Base-by-base conservation (phyloP, 352 stramenopile genomes). In the Pythium dissotocum region DNA sequence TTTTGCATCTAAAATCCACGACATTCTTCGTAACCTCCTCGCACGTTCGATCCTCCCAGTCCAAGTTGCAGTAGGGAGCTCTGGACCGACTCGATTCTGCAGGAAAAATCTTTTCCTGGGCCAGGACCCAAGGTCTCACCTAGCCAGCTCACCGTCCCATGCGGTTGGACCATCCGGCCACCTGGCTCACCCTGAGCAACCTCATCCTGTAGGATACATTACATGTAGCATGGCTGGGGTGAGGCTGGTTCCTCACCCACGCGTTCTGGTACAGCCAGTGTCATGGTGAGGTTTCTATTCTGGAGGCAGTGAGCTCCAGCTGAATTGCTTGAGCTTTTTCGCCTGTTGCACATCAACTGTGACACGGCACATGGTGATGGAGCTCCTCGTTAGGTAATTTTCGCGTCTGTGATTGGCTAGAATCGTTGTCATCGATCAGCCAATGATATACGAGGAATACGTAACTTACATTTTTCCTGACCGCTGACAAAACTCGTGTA, bases 401-500 rank as follows among this genome's bases (percentile, higher is more conserved):
- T 8, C 21, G 10, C 14, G 44, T 21, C 44, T 21, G 35, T 54
- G 63, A 70, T 70, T 70, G 63, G 63, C 46, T 70, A 64, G 63
- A 70, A 70, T 70, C 46, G 12, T 59, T 70, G 63, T 61, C 56
- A 70, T 61, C 7, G 44, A 52, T 35, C 56, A 14, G 32, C 63
- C 63, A 70, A 70, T 64, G 56, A 44, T 16, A 26, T 48, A 4
- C 24, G 12, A 33, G 16, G 9, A 33, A 35, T 40, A 24, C 12
- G 63, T 70, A 70, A 70, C 60, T 61, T 70, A 61, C 63, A 32
- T 24, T 12, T 63, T 69, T 69, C n/a, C 26, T 69, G 51, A 58
- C 32, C 32, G 24, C 26, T 38, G 26, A 38, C 26, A 21, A 21
- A 18, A 28, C 14, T 10, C 16, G 44, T 18, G 3, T 52, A 18